Evolutionary conservation across 116 monocot genomes (phyloP), one percentile per base, ranked within the genome.

Genomic region (Cymodocea nodosa): DNA sequence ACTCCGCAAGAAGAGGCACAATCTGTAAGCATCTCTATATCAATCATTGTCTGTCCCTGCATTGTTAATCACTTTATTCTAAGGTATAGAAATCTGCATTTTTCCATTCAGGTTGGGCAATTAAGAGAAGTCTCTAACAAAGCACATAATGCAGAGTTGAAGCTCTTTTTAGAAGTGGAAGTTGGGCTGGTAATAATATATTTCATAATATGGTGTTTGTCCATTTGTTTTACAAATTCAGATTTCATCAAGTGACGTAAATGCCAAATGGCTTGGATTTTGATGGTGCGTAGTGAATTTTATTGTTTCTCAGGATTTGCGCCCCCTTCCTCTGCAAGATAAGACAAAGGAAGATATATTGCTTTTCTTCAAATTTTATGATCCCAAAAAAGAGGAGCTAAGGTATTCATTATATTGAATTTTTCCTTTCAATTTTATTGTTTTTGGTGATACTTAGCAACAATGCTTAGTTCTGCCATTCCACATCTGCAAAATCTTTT

Each of bases 281-380:
- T 48, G 10, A 15, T 2, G 1, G 17, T 20, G 2, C 22, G 4
- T 50, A 5, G 50, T 14, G 22, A 44, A 14, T 14, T 23, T 64
- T 48, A 23, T 48, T 49, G 15, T 17, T 22, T 37, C 66, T 67
- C 78, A 97, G 97, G 91, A 91, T 66, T 73, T 75, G 55, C 65
- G 17, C 24, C 70, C 88, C 65, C 69, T 85, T 71, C 69, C 85
- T 76, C 88, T 76, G 20, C 97, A 80, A 44, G 85, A 83, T 49
- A 97, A 91, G 73, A 78, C 81, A 15, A 97, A 86, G 73, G 97
- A 97, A 71, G 92, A 97, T 75, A 80, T 97, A 74, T 68, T 97
- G 25, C 81, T 97, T 7, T 97, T 97, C 67, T 90, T 97, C 70
- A 97, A 97, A 72, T 82, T 97, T 65, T 97, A 97, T 81, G 91